Conservation (phyloP, 176 grass and related monocot species). For the Cenchrus fungigraminus region DNA sequence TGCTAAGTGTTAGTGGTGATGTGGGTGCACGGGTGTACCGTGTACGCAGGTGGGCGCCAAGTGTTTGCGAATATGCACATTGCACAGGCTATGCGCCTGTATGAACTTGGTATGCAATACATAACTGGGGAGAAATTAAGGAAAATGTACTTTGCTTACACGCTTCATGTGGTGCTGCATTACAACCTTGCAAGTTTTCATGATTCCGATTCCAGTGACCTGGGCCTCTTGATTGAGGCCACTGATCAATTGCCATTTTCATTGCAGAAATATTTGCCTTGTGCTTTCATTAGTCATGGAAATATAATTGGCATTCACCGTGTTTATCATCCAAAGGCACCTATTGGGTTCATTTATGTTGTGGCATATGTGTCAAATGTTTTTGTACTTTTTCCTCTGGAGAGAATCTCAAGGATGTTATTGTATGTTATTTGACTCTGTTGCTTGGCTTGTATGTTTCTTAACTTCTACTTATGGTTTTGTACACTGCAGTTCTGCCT, state of each 20-base stretch:
- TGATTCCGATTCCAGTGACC: background rate
- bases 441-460: background rate
- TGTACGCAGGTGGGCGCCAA: background rate
- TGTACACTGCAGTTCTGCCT: slow-evolving; percentile 73
- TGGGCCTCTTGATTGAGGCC: background rate
- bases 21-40: background rate
- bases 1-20: background rate
- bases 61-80: slow-evolving; percentile 32
- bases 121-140: background rate
- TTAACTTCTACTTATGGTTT: background rate
- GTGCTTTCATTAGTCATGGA: background rate
- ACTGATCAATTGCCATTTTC: background rate
- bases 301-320: background rate
- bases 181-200: background rate
- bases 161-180: background rate
- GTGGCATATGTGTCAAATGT: background rate
- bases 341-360: background rate
- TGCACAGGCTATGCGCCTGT: background rate
- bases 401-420: background rate
- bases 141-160: background rate
- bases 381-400: background rate
- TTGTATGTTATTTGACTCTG: background rate
- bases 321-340: background rate
- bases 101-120: background rate
- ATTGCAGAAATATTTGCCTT: background rate